Base-by-base conservation (phyloP, 352 stramenopile genomes). In the Globisporangium acanthophoron region DNA sequence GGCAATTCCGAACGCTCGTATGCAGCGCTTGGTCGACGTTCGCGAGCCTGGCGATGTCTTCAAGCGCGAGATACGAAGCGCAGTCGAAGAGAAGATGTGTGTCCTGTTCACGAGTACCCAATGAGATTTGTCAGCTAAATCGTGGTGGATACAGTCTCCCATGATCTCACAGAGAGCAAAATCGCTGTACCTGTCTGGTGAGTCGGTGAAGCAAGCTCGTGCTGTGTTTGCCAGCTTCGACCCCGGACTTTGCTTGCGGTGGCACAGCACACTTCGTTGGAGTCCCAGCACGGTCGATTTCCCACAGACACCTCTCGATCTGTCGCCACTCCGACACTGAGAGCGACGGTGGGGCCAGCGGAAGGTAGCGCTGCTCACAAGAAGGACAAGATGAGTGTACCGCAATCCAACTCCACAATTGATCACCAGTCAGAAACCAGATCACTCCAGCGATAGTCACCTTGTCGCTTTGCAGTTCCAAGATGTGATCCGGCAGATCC, bases 281-380 rank as follows among this genome's bases (percentile, higher is more conserved):
- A 16, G 41, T 39, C 4, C 47, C 49, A 9, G 43, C 69, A 41
- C 9, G 58, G 37, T 90, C 80, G 52, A 90, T 68, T 35, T 83
- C 67, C 80, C 80, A 88, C 37, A 90, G 58, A 40, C 67, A 76
- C 3, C 70, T 59, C 58, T 90, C 78, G 31, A 90, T 77, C 3
- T 61, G 62, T n/a, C 64, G 31, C 80, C 80, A 88, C 56, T 88
- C 74, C 21, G 27, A 54, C 12, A 52, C n/a, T 18, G 67, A 65
- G 47, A 72, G 61, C 1, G 66, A 62, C 11, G 24, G 63, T 15
- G 39, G 33, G 7, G 27, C 49, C 9, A 27, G 45, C 12, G 31
- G 29, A 15, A 62, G 49, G 37, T 47, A 52, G 48, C 53, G 3
- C 48, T 52, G 37, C 18, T 52, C 12, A 37, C 16, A 40, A 15